phyloP scores from a whole-genome alignment of 2,329 filamentous ascomycete species.

The Aspergillus floridensis region DNA sequence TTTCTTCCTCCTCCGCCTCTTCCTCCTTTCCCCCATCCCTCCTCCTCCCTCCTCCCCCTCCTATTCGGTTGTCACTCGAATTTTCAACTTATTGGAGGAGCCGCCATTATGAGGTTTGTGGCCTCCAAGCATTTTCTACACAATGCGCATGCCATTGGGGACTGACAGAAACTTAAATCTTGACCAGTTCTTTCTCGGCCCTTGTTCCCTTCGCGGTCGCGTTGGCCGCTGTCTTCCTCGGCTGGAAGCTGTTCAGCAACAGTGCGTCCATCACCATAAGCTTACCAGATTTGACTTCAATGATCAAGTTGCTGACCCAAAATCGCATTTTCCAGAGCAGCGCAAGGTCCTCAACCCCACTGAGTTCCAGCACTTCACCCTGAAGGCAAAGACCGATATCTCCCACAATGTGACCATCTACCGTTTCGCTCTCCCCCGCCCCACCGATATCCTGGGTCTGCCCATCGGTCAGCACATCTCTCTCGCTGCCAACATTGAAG shows the following conservation, averaged over 20 bases:
- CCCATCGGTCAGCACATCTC: slow-evolving; percentile 99
- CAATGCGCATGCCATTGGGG: not conserved
- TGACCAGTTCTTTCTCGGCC: slow-evolving; percentile 30
- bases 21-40: slow-evolving; percentile 2
- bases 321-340: slow-evolving; percentile 52
- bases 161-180: slow-evolving; percentile 12
- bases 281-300: not conserved
- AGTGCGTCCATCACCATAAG: slow-evolving; percentile 53
- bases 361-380: slow-evolving; percentile 85
- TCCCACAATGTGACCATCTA: slow-evolving; percentile 99
- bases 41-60: slow-evolving; percentile 2
- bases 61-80: not conserved
- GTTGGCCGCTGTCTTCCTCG: slow-evolving; percentile 64
- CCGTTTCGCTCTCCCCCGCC: slow-evolving; percentile 80
- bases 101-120: slow-evolving; percentile 31
- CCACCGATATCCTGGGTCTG: slow-evolving; percentile 81
- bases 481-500: slow-evolving; percentile 77
- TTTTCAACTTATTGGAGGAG: slow-evolving; percentile 10
- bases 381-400: slow-evolving; percentile 91
- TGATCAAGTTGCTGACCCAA: slow-evolving; percentile 11
- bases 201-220: slow-evolving; percentile 69
- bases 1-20: slow-evolving; percentile 7
- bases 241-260: slow-evolving; percentile 66
- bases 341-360: slow-evolving; percentile 83
- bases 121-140: not conserved